Percentiles rank a stretch among this genome's conserved stretches.
Evolutionary conservation across 2,329 filamentous ascomycete species (phyloP).

Genomic region (Fusarium sp.): DNA sequence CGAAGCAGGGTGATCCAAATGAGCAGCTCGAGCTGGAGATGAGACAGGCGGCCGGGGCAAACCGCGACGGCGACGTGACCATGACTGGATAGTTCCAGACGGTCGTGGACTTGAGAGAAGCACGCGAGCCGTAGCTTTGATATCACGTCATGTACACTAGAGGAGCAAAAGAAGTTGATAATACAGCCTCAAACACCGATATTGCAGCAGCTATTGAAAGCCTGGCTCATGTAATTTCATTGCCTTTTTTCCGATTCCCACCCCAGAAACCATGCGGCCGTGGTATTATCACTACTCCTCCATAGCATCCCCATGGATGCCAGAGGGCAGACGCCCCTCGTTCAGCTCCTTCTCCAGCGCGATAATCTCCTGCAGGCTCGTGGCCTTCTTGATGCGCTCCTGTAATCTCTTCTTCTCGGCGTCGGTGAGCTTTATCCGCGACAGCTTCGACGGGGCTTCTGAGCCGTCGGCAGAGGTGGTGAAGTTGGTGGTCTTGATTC

Average conservation of each 20-base stretch:
- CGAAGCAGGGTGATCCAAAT: slow-evolving; percentile 57
- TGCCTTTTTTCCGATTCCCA: slow-evolving; percentile 17
- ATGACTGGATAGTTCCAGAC: slow-evolving; percentile 66
- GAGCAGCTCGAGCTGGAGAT: slow-evolving; percentile 68
- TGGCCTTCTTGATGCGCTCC: slow-evolving; percentile 88
- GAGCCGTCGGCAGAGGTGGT: slow-evolving; percentile 63
- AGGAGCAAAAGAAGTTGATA: not conserved
- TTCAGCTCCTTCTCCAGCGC: slow-evolving; percentile 90
- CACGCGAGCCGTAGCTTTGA: not conserved
- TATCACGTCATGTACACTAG: not conserved
- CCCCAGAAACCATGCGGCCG: slow-evolving; percentile 1
- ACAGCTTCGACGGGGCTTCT: slow-evolving; percentile 69
- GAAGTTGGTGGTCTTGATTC: slow-evolving; percentile 82
- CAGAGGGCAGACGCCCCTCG: slow-evolving; percentile 85
- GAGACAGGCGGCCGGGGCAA: slow-evolving; percentile 56
- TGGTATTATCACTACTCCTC: slow-evolving; percentile 67
- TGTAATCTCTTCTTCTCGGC: slow-evolving; percentile 88
- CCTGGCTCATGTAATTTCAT: slow-evolving; percentile 14
- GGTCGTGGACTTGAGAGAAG: not conserved
- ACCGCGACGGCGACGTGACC: slow-evolving; percentile 64
- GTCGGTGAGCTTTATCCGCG: slow-evolving; percentile 86
- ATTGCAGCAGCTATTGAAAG: not conserved
- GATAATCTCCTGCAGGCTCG: slow-evolving; percentile 90
- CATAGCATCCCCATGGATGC: slow-evolving; percentile 69
- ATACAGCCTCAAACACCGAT: not conserved